A percentile compares a stretch with the other conserved stretches of the same genome.
Conservation (phyloP, 345 rosid genomes). For the Boechera divaricarpa region DNA sequence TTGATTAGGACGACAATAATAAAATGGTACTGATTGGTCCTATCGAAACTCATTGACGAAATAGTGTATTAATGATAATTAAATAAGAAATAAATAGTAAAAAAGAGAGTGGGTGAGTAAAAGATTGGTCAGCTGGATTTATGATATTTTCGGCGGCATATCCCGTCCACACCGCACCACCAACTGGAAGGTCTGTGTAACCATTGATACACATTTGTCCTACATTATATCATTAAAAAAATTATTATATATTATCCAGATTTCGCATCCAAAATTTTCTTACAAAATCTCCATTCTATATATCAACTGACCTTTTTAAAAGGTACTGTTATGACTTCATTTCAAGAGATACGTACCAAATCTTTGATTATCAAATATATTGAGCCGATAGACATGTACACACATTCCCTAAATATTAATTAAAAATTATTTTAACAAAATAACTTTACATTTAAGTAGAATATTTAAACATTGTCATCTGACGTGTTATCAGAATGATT, state of each 20-base stretch:
- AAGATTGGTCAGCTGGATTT: not conserved
- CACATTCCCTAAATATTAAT: not conserved
- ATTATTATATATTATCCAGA: conserved; percentile 3
- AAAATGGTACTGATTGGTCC: not conserved
- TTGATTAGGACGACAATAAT: conserved; percentile 11
- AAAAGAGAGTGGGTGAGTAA: not conserved
- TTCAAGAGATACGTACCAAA: conserved; percentile 9
- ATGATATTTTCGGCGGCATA: conserved; percentile 34
- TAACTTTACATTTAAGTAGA: no score
- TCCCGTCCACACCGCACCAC: conserved; percentile 40
- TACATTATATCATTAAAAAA: not conserved
- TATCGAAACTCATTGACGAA: conserved; percentile 14
- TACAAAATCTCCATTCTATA: conserved; percentile 13
- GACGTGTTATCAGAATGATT: no score
- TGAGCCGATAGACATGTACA: not conserved
- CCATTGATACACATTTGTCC: conserved; percentile 25
- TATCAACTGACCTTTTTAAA: not conserved
- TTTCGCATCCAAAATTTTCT: conserved; percentile 11
- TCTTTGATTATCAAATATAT: not conserved
- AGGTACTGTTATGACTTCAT: conserved; percentile 6
- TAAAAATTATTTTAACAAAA: no score
- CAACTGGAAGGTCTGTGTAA: conserved; percentile 22
- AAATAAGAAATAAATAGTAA: not conserved
- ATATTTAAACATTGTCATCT: no score
- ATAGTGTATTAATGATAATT: not conserved